Evolutionary conservation across 2,329 filamentous ascomycete species (phyloP).

Genomic region (Sclerotinia spermophila): DNA sequence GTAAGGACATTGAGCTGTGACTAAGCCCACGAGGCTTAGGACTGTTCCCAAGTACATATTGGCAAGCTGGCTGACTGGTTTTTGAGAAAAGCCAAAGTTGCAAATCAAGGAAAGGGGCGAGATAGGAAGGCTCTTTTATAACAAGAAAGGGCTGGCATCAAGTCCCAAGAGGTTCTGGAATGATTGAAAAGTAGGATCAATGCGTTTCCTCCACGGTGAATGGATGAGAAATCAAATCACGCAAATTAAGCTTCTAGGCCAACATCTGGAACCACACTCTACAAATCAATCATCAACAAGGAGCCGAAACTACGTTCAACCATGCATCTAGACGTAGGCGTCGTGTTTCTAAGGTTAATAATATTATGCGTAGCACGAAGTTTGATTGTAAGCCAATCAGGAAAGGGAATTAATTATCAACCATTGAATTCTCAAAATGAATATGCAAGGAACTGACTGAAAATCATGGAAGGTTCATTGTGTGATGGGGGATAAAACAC

Average conservation of each 20-base stretch:
- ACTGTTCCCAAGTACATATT: slow-evolving; percentile 3
- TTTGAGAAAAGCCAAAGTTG: not conserved
- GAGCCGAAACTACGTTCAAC: not conserved
- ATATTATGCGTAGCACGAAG: not conserved
- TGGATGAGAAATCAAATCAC: not conserved
- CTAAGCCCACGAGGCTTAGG: not conserved
- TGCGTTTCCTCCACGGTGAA: not conserved
- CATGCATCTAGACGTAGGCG: not conserved
- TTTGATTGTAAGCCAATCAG: not conserved
- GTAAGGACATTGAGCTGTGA: slow-evolving; percentile 9
- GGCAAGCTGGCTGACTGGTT: not conserved
- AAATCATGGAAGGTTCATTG: not conserved
- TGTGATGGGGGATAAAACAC: not conserved
- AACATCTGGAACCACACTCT: not conserved
- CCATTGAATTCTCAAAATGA: not conserved
- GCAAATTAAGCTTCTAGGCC: not conserved
- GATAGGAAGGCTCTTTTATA: not conserved
- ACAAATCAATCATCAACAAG: not conserved
- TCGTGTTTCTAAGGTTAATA: not conserved
- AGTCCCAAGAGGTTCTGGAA: not conserved
- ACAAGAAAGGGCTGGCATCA: not conserved
- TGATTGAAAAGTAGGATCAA: not conserved
- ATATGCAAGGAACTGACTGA: not conserved
- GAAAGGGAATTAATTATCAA: not conserved
- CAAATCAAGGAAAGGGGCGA: not conserved